These are phyloP conservation scores for Stellera chamaejasme DNA, from an alignment of 345 rosid species.

Conservation along the genomic window DNA sequence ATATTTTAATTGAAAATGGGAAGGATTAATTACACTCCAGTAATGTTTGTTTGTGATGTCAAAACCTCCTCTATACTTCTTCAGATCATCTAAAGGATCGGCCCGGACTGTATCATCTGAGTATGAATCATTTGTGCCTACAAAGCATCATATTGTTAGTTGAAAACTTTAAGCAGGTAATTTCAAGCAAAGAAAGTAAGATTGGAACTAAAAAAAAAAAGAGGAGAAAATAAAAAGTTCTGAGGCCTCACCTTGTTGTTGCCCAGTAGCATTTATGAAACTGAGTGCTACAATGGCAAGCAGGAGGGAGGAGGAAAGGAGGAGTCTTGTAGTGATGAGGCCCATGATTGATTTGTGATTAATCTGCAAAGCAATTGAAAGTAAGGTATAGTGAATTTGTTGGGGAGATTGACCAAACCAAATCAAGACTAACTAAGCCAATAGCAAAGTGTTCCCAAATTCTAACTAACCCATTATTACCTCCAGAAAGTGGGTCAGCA, in stretches of 20 bases:
- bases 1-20: not conserved
- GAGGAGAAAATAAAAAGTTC: too few relatives aligned
- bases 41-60: conserved; percentile 58
- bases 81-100: conserved; percentile 42
- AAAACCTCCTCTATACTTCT: conserved; percentile 60
- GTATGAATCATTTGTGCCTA: conserved; percentile 22
- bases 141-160: not conserved
- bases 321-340: not conserved
- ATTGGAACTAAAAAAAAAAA: not conserved
- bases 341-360: too few relatives aligned
- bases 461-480: not conserved
- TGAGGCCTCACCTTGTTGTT: conserved; percentile 22
- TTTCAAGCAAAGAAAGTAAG: not conserved
- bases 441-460: conserved; percentile 12
- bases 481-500: too few relatives aligned
- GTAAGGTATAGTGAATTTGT: too few relatives aligned
- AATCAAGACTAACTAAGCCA: not conserved
- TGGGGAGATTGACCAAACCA: not conserved
- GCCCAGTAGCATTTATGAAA: not conserved
- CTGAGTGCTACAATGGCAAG: conserved; percentile 14
- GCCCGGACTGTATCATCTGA: conserved; percentile 40
- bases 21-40: conserved; percentile 49
- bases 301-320: conserved; percentile 13
- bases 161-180: too few relatives aligned
- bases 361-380: too few relatives aligned